Percentiles rank a stretch among this genome's conserved stretches.
Conservation (phyloP, 768 basidiomycete species). For the Hemileccinum rubropunctum region DNA sequence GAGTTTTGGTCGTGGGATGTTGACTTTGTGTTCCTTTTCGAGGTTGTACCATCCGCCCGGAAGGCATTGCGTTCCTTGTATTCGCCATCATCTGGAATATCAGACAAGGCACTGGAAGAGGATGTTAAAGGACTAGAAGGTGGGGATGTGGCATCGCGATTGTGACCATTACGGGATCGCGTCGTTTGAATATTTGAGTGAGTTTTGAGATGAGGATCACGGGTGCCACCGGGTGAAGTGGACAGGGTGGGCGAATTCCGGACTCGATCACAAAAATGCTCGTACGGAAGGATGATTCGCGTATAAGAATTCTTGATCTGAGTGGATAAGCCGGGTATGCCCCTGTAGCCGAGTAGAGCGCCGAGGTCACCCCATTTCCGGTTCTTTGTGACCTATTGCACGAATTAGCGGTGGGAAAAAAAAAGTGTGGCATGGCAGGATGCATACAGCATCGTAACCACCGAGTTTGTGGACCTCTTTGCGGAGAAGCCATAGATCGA, state of each 20-base stretch:
- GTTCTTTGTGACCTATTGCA: slow-evolving; percentile 66
- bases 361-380: slow-evolving; percentile 91
- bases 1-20: slow-evolving; percentile 49
- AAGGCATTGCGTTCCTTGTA: slow-evolving; percentile 50
- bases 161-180: slow-evolving; percentile 37
- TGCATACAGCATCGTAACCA: slow-evolving; percentile 79
- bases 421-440: slow-evolving; percentile 9
- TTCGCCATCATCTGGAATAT: slow-evolving; percentile 77
- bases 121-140: slow-evolving; percentile 76
- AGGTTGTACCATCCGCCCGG: slow-evolving; percentile 34
- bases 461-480: slow-evolving; percentile 90
- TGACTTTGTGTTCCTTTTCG: slow-evolving; percentile 53
- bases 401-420: slow-evolving; percentile 26
- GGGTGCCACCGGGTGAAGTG: slow-evolving; percentile 36
- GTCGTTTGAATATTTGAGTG: slow-evolving; percentile 47
- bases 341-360: slow-evolving; percentile 76
- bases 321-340: slow-evolving; percentile 77
- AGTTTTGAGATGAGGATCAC: slow-evolving; percentile 53
- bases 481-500: slow-evolving; percentile 91
- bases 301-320: slow-evolving; percentile 89
- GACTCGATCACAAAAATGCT: slow-evolving; percentile 80
- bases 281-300: slow-evolving; percentile 93
- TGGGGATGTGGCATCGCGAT: slow-evolving; percentile 50
- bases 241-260: slow-evolving; percentile 57
- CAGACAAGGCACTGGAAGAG: slow-evolving; percentile 75